Base-by-base conservation (phyloP, 176 grass and related monocot genomes). In the Musa schizocarpa region DNA sequence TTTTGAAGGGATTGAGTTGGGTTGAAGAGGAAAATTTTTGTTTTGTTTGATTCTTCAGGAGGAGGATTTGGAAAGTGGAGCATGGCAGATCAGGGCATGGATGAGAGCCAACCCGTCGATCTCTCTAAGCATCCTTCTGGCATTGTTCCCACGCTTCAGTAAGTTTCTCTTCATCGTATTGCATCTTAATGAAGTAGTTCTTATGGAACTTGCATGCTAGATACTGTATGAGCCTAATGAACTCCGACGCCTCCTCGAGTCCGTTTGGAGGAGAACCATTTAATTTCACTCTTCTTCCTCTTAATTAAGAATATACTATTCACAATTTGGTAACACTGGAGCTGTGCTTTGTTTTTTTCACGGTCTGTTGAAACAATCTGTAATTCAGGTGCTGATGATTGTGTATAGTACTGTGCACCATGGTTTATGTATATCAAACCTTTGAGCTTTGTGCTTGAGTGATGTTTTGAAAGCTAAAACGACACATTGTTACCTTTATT, bases 71-170 rank as follows among this genome's bases (percentile, higher is more conserved):
- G 34, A 6, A 66, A 78, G 48, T 68, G 64, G 50, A 1, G 61
- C 58, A 94, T 99, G 90, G 90, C 95, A 71, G 88, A 99, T 50
- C 83, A 86, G 29, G 68, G 53, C 13, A 83, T 91, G 81, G 95
- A 99, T 64, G 95, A 73, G 70, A 99, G 81, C 88, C 88, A 94
- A 74, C 95, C 86, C 26, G 90, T 94, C 80, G 95, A 99, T 82
- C 86, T 99, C 68, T 70, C 20, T 72, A 81, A 14, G 53, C 84
- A 85, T 78, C 82, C 87, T 71, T 86, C 88, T 53, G 85, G 85
- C 67, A 82, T 87, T 53, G 49, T 96, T 76, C 92, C 88, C 73
- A 81, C 67, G 25, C 79, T 91, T 74, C 92, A 96, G 92, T 96
- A 85, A 88, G 92, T 84, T 48, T 68, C 58, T 10, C 26, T 73